A percentile compares a stretch with the other conserved stretches of the same genome.
Evolutionary conservation across 805 yeast genomes (phyloP).

Genomic region (Wickerhamomyces silvicola): DNA sequence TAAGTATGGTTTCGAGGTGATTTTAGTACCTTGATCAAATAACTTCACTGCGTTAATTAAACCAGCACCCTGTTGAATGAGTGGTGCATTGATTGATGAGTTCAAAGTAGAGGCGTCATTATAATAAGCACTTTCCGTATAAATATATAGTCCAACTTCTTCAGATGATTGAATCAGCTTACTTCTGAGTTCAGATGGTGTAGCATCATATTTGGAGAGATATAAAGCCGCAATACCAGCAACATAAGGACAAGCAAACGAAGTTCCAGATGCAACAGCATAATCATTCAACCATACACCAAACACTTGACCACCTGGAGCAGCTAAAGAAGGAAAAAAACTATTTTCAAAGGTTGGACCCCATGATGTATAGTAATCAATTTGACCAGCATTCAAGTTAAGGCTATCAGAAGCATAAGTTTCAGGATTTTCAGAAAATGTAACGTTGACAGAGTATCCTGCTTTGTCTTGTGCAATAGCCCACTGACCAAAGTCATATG

Average conservation of each 20-base stretch:
- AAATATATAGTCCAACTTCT: slow-evolving; percentile 1
- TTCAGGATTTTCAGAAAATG: background rate
- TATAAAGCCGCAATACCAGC: slow-evolving; percentile 13
- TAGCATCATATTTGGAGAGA: slow-evolving; percentile 2
- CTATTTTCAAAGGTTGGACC: slow-evolving; percentile 15
- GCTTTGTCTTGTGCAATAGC: slow-evolving; percentile 1
- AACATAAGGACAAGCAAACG: slow-evolving; percentile 12
- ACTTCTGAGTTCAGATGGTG: slow-evolving; percentile 3
- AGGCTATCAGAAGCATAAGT: slow-evolving; percentile 1
- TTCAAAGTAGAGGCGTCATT: slow-evolving; percentile 6
- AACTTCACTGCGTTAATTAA: slow-evolving; percentile 8
- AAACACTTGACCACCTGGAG: slow-evolving; percentile 15
- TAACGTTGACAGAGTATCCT: slow-evolving; percentile 6
- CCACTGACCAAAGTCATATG: slow-evolving; percentile 10
- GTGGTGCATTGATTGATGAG: slow-evolving; percentile 5
- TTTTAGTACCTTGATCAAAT: slow-evolving; percentile 6
- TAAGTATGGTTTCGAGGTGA: slow-evolving; percentile 5
- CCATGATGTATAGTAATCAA: slow-evolving; percentile 10
- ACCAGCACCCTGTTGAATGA: slow-evolving; percentile 13
- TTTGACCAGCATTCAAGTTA: slow-evolving; percentile 7
- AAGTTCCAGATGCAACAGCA: slow-evolving; percentile 10
- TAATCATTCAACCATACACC: slow-evolving; percentile 6
- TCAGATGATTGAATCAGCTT: slow-evolving; percentile 5
- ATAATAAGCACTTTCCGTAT: background rate
- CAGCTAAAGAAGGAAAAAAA: slow-evolving; percentile 10